Evolutionary conservation across 805 yeast genomes (phyloP), one percentile per base, ranked within the genome.

Genomic region (Ogataea salicorniae): DNA sequence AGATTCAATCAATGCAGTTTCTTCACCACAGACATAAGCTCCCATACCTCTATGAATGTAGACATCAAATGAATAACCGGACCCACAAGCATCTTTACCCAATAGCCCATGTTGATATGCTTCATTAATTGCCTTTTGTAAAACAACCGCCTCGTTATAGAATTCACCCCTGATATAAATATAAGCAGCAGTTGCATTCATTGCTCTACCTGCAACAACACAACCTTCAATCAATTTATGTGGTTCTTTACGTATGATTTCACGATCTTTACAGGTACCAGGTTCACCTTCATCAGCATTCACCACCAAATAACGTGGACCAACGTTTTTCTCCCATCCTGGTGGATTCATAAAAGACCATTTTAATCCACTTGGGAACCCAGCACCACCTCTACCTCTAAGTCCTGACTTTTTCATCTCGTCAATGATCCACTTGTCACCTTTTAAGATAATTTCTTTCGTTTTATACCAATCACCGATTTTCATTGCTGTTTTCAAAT

Each of bases 311-410:
- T 87, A 87, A 62, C 95, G 79, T 51, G 96, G 94, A n/a, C 96
- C 96, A 15, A 70, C 71, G 69, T 87, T 87, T 64, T 87, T 88
- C 52, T 87, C 95, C 96, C 96, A 87, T 49, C 94, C 94, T 46
- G 96, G 96, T 41, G 96, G 96, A 70, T 88, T 88, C 96, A 87
- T 87, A 65, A 87, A 87, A 22, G 94, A 85, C 95, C 95, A 87
- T 69, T 87, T 87, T 62, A 87, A 77, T 33, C 96, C 96, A 22
- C 90, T 80, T 46, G 96, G 96, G 76, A 87, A 87, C 16, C 96
- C 96, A 41, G 96, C 96, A 62, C 96, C 96, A 50, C 96, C 96
- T 69, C 96, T 81, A 49, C 96, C 96, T 65, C 96, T 80, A 54
- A 87, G 75, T 20, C 95, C 95, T 20, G 91, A 83, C 59, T 80